Conservation (phyloP, 2,329 filamentous ascomycete species). For the Nothophoma quercina region DNA sequence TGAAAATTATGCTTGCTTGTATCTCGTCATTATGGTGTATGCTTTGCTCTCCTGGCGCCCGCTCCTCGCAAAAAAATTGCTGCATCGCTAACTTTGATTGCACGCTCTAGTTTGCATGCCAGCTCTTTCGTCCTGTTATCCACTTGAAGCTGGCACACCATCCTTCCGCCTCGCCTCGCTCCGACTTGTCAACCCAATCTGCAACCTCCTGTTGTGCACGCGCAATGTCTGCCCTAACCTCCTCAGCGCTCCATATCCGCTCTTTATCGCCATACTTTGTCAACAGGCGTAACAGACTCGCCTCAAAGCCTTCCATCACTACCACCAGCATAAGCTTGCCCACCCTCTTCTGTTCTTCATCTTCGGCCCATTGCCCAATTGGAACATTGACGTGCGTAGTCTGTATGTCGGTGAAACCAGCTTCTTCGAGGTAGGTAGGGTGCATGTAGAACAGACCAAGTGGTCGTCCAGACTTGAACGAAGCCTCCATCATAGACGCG, state of each 20-base stretch:
- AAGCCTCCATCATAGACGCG: constrained; percentile 45
- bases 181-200: constrained; percentile 34
- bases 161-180: constrained; percentile 36
- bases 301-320: constrained; percentile 45
- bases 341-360: constrained; percentile 41
- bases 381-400: constrained; percentile 50
- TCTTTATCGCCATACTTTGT: constrained; percentile 40
- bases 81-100: neutral
- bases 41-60: neutral
- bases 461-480: constrained; percentile 50
- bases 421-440: constrained; percentile 49
- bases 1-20: neutral
- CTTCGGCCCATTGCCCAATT: constrained; percentile 42
- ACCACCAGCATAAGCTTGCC: constrained; percentile 47
- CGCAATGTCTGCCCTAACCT: constrained; percentile 32
- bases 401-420: constrained; percentile 55
- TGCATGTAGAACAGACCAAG: constrained; percentile 55
- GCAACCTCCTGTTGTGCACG: constrained; percentile 37
- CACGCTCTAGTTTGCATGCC: constrained; percentile 19
- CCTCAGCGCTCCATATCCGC: constrained; percentile 38
- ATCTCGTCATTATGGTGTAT: neutral
- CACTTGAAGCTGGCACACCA: constrained; percentile 49
- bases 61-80: constrained; percentile 9
- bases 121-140: constrained; percentile 44
- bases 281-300: constrained; percentile 36